phyloP scores from a whole-genome alignment of 192 early-diverging fungal species.

The Podila epicladia region DNA sequence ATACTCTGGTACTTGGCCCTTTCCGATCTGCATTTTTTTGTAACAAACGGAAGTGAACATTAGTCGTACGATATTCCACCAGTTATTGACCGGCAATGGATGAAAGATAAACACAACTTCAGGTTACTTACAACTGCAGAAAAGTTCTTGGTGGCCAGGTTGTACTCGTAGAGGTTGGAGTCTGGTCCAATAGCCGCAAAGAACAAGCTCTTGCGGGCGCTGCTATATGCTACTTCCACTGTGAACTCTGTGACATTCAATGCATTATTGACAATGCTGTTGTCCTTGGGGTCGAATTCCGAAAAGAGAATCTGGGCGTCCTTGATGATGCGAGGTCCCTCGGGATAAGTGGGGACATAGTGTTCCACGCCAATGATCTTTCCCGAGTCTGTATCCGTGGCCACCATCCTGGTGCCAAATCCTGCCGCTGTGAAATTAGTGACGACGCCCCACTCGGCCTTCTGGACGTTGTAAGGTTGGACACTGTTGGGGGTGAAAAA shows the following conservation, averaged over 20 bases:
- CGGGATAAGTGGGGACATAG: background rate
- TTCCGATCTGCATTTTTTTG: too few species aligned
- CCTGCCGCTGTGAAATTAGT: background rate
- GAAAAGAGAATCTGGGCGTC: background rate
- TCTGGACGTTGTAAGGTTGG: background rate
- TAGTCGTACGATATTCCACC: too few species aligned
- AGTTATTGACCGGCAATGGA: too few species aligned
- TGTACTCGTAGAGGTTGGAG: background rate
- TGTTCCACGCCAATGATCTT: background rate
- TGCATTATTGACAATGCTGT: background rate
- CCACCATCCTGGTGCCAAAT: background rate
- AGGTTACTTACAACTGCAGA: background rate
- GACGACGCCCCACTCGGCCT: background rate
- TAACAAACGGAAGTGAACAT: too few species aligned
- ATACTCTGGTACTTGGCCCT: too few species aligned
- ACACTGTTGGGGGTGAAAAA: background rate
- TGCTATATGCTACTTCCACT: background rate
- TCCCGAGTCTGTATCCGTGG: background rate
- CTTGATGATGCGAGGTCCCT: background rate
- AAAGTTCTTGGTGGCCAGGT: background rate
- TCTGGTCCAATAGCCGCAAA: background rate
- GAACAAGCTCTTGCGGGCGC: slow-evolving; percentile 1
- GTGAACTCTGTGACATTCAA: background rate
- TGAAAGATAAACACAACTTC: too few species aligned
- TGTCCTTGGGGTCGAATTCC: background rate